Conservation (phyloP, 176 grass and related monocot genomes). For the Neostapfia colusana region DNA sequence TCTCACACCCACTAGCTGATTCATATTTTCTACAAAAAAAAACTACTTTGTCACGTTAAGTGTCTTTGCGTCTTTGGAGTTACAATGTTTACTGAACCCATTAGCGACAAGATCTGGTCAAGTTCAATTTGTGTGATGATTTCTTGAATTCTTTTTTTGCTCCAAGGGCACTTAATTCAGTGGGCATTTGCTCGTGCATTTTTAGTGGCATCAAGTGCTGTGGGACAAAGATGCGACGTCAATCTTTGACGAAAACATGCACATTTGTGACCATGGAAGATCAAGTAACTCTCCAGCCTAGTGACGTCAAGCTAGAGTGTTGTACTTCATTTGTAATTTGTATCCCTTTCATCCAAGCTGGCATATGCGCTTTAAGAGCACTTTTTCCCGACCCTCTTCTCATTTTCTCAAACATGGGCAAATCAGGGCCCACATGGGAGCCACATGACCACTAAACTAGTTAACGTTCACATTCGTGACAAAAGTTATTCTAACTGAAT, state of each 20-base stretch:
- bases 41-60: neutral
- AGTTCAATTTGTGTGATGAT: neutral
- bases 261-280: conserved; percentile 6
- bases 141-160: neutral
- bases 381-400: neutral
- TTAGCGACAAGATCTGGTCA: neutral
- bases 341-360: conserved; percentile 8
- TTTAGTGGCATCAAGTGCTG: neutral
- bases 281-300: neutral
- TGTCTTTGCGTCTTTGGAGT: neutral
- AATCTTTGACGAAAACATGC: conserved; percentile 13
- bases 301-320: conserved; percentile 28
- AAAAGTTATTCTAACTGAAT: too few species aligned
- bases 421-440: neutral
- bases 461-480: too few species aligned
- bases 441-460: neutral
- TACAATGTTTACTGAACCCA: neutral
- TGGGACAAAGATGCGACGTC: conserved; percentile 12
- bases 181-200: conserved; percentile 5
- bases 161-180: neutral
- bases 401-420: conserved; percentile 11
- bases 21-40: neutral
- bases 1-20: neutral
- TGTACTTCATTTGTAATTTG: neutral
- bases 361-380: conserved; percentile 25